These are phyloP conservation scores for Aspergillus kassunensis DNA, from an alignment of 495 filamentous ascomycete genomes.

Conservation along the genomic window DNA sequence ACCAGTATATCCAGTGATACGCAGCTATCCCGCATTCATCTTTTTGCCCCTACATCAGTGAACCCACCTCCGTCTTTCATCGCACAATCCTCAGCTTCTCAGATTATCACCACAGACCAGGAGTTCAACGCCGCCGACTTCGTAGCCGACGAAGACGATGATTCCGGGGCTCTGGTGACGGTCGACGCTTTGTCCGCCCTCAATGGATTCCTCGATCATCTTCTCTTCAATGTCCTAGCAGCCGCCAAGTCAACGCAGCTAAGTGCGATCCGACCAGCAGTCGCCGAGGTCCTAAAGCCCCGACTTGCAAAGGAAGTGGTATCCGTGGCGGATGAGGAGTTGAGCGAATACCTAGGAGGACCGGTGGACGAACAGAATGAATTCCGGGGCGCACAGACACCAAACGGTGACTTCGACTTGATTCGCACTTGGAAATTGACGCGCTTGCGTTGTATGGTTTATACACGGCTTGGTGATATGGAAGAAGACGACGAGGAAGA, in stretches of 20 bases:
- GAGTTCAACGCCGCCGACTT: slow-evolving; percentile 65
- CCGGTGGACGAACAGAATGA: slow-evolving; percentile 66
- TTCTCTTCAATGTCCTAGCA: slow-evolving; percentile 83
- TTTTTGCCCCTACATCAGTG: slow-evolving; percentile 64
- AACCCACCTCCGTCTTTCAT: slow-evolving; percentile 84
- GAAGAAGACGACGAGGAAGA: slow-evolving; percentile 96
- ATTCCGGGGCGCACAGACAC: slow-evolving; percentile 48
- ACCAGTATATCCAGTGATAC: slow-evolving; percentile 45
- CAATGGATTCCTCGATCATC: slow-evolving; percentile 91
- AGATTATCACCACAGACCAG: slow-evolving; percentile 87
- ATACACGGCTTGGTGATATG: slow-evolving; percentile 92
- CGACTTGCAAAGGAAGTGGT: slow-evolving; percentile 86
- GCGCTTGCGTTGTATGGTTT: slow-evolving; percentile 93
- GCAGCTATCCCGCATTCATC: slow-evolving; percentile 35
- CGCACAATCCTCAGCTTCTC: slow-evolving; percentile 80
- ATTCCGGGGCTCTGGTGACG: slow-evolving; percentile 63
- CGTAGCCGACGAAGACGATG: slow-evolving; percentile 59
- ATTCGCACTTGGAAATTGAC: slow-evolving; percentile 88
- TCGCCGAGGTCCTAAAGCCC: slow-evolving; percentile 82
- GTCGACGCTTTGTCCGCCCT: slow-evolving; percentile 70
- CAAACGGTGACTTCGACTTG: slow-evolving; percentile 69
- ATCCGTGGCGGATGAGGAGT: slow-evolving; percentile 81
- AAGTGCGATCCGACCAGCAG: slow-evolving; percentile 70
- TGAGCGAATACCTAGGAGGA: slow-evolving; percentile 80
- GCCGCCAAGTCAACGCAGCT: slow-evolving; percentile 79